Evolutionary conservation across 768 basidiomycete genomes (phyloP).

Genomic region (Boletus tomentosulus): DNA sequence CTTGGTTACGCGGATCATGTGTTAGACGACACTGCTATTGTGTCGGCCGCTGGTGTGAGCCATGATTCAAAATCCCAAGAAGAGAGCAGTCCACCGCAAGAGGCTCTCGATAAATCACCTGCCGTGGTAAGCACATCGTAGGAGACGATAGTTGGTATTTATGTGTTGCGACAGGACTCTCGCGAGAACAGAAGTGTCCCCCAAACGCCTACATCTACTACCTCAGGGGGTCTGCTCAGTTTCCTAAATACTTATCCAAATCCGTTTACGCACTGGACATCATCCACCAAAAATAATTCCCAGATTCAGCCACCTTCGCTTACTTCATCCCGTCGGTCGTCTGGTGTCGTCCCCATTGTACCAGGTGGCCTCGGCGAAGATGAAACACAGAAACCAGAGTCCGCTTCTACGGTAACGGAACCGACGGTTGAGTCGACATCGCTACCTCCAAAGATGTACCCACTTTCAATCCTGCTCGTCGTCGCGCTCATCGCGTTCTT

Average conservation of each 20-base stretch:
- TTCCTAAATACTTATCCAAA: constrained; percentile 62
- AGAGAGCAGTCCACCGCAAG: constrained; percentile 17
- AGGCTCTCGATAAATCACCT: constrained; percentile 16
- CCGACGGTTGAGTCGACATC: constrained; percentile 4
- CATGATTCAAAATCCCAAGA: constrained; percentile 16
- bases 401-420: neutral
- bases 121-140: constrained; percentile 17
- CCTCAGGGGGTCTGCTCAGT: constrained; percentile 46
- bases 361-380: constrained; percentile 34
- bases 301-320: constrained; percentile 20
- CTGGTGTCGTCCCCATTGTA: constrained; percentile 24
- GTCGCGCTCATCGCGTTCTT: constrained; percentile 86
- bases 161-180: constrained; percentile 16
- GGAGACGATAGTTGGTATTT: neutral
- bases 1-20: constrained; percentile 59
- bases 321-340: constrained; percentile 22
- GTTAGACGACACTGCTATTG: constrained; percentile 39
- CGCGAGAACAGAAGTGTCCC: constrained; percentile 22
- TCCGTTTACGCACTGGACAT: constrained; percentile 50
- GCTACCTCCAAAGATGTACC: constrained; percentile 28
- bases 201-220: constrained; percentile 18
- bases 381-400: constrained; percentile 9
- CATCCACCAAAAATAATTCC: constrained; percentile 23
- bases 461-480: constrained; percentile 58
- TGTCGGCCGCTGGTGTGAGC: constrained; percentile 7